Evolutionary conservation across 371 early-diverging fungal species (phyloP).

Genomic region (Batrachochytrium dendrobatidis): DNA sequence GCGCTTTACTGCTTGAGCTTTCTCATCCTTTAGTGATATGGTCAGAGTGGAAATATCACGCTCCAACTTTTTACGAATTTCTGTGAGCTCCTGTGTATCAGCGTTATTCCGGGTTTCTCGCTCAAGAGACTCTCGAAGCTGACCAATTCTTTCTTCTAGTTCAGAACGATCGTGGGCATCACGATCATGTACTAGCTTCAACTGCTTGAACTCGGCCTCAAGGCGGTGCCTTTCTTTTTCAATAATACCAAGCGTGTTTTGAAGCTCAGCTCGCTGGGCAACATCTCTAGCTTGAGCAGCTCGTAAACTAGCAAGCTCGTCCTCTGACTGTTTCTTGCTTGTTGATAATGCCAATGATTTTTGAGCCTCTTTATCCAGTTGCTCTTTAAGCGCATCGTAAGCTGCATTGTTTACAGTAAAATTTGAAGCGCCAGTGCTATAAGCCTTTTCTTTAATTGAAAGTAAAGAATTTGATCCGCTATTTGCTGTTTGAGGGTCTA

Average conservation of each 20-base stretch:
- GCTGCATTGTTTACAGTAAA: neutral
- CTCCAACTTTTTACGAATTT: slow-evolving; percentile 5
- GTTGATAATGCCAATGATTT: neutral
- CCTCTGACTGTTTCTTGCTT: slow-evolving; percentile 6
- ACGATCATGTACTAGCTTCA: slow-evolving; percentile 6
- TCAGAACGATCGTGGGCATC: slow-evolving; percentile 18
- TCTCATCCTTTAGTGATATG: neutral
- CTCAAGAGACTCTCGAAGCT: slow-evolving; percentile 14
- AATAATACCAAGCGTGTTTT: slow-evolving; percentile 5
- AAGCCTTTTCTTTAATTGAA: neutral
- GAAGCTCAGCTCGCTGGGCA: slow-evolving; percentile 15
- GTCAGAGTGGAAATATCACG: neutral
- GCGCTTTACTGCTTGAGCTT: neutral
- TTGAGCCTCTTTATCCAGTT: slow-evolving; percentile 8
- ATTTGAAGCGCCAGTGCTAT: neutral
- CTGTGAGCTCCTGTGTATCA: slow-evolving; percentile 5
- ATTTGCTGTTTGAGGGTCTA: neutral
- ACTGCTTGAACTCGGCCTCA: slow-evolving; percentile 14
- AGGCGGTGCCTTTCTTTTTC: slow-evolving; percentile 19
- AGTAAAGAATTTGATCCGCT: neutral
- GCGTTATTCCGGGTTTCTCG: slow-evolving; percentile 7
- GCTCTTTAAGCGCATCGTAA: neutral
- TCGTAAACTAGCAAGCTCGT: slow-evolving; percentile 11
- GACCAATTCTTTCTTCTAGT: slow-evolving; percentile 15
- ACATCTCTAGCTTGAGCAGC: slow-evolving; percentile 7